Conservation (phyloP, 139 green algal species). For the Chlamydomonas eustigma region DNA sequence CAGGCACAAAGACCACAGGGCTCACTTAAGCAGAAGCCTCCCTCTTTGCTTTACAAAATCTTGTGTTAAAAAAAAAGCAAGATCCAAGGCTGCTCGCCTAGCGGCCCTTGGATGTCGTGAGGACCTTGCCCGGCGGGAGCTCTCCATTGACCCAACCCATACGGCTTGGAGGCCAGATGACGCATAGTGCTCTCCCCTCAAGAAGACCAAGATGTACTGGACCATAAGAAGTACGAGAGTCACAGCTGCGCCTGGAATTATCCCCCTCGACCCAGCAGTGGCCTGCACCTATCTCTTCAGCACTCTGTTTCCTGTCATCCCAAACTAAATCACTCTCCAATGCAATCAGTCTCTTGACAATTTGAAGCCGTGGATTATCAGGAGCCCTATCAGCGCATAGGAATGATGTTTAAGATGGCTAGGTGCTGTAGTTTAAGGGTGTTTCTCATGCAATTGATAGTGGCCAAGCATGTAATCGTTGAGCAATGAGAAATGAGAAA, state of each 20-base stretch:
- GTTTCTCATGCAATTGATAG: too few species aligned
- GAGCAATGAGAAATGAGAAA: too few species aligned
- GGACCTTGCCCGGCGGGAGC: background rate
- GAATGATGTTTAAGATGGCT: too few species aligned
- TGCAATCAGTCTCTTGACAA: slow-evolving; percentile 77
- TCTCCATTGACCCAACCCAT: background rate
- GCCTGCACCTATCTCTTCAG: slow-evolving; percentile 63
- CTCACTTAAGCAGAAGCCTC: too few species aligned
- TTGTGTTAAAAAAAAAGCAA: too few species aligned
- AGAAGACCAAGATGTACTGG: slow-evolving; percentile 65
- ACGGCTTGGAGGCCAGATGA: slow-evolving; percentile 55
- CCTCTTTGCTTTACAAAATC: too few species aligned
- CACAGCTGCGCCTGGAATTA: slow-evolving; percentile 47
- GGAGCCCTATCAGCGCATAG: slow-evolving; percentile 65
- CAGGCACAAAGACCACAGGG: too few species aligned
- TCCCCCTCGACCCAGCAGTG: slow-evolving; percentile 87
- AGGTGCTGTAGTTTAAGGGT: too few species aligned
- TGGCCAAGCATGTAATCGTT: too few species aligned
- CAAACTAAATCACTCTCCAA: slow-evolving; percentile 78
- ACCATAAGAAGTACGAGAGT: slow-evolving; percentile 61
- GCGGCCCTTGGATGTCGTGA: too few species aligned
- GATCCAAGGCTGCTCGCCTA: too few species aligned
- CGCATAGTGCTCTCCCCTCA: slow-evolving; percentile 49
- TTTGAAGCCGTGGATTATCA: slow-evolving; percentile 52
- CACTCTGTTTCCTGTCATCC: slow-evolving; percentile 29